These are phyloP conservation scores for Syzygium aqueum DNA, from an alignment of 345 rosid species.

Conservation along the genomic window DNA sequence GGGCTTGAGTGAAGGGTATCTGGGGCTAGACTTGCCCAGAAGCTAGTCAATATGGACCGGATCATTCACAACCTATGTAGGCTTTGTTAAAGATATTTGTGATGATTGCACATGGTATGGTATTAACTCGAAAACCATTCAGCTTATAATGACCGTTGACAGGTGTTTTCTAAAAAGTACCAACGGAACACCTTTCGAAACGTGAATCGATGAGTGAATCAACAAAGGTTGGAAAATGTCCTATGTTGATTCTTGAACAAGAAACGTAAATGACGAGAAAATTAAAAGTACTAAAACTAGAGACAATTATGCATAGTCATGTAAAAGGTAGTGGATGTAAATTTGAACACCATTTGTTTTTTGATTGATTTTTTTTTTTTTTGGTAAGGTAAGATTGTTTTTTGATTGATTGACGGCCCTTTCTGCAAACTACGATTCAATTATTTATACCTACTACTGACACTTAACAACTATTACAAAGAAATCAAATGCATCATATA, in stretches of 20 bases:
- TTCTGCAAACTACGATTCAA: not conserved
- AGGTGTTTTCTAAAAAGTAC: not conserved
- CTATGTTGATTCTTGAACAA: not conserved
- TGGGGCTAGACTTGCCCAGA: not conserved
- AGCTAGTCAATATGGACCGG: not conserved
- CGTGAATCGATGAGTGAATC: not conserved
- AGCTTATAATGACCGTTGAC: not conserved
- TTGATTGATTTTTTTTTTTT: not conserved
- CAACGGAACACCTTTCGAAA: not conserved
- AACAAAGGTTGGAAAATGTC: not conserved
- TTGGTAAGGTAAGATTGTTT: no score
- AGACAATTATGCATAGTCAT: not conserved
- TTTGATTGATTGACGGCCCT: not conserved
- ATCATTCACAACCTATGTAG: not conserved
- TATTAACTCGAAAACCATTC: not conserved
- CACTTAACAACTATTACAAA: not conserved
- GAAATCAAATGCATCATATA: not conserved
- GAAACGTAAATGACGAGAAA: not conserved
- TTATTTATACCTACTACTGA: not conserved
- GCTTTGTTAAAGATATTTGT: not conserved
- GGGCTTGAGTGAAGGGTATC: not conserved
- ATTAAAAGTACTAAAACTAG: not conserved
- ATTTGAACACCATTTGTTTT: not conserved
- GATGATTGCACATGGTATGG: not conserved
- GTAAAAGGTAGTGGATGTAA: not conserved